These are phyloP conservation scores for Auricularia auricula-judae DNA, from an alignment of 768 basidiomycete species.

Conservation along the genomic window DNA sequence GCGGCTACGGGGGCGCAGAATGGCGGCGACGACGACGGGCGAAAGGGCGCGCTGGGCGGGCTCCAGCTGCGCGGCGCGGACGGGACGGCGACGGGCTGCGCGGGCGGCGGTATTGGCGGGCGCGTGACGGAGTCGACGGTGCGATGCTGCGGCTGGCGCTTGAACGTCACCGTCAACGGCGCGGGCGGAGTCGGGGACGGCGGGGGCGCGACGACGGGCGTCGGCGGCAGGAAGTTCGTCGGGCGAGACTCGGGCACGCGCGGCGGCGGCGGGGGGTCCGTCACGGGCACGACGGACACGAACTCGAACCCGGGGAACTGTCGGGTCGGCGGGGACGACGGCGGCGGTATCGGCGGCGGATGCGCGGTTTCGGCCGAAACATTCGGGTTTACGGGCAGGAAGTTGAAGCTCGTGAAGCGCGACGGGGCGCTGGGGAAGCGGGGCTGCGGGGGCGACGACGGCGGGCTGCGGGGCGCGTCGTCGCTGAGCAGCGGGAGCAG, in stretches of 20 bases:
- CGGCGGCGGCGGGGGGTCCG: neutral
- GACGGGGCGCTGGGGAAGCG: neutral
- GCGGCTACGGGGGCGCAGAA: neutral
- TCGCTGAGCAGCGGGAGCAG: neutral
- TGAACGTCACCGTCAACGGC: neutral
- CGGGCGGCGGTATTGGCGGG: neutral
- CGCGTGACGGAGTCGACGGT: neutral
- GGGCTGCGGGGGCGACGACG: neutral
- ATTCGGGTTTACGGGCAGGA: neutral
- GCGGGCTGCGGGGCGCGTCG: neutral
- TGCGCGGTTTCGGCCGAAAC: neutral
- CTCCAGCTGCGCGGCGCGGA: neutral
- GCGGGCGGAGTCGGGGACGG: neutral
- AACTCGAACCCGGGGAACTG: neutral
- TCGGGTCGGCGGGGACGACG: neutral
- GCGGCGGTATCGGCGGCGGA: neutral
- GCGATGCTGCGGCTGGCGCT: constrained; percentile 1
- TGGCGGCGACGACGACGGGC: neutral
- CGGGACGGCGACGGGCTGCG: neutral
- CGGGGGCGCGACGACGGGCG: neutral
- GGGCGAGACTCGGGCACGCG: neutral
- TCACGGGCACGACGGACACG: neutral
- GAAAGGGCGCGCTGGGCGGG: neutral
- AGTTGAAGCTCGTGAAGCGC: neutral
- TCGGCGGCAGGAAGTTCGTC: neutral